Evolutionary conservation across 805 yeast genomes (phyloP).

Genomic region (Middelhovenomyces tepae): DNA sequence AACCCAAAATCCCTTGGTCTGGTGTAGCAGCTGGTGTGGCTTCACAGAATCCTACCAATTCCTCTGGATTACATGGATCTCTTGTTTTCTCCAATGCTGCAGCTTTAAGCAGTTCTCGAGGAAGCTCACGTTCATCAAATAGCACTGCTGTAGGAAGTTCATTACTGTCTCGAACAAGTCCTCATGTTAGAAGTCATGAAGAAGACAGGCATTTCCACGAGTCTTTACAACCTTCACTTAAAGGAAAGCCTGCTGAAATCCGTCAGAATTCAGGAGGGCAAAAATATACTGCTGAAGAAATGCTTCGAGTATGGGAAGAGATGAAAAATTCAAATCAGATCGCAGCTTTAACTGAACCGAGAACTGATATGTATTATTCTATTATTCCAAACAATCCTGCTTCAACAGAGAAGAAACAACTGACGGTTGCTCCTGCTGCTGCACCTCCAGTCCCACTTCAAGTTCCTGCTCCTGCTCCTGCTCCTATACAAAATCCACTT

Average conservation of each 20-base stretch:
- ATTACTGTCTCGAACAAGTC: slow-evolving; percentile 1
- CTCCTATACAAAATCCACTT: neutral
- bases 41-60: slow-evolving; percentile 1
- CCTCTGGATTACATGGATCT: too few species aligned
- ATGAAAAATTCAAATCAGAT: slow-evolving; percentile 28
- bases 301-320: slow-evolving; percentile 43
- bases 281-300: slow-evolving; percentile 42
- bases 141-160: slow-evolving; percentile 1
- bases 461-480: neutral
- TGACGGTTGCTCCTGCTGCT: slow-evolving; percentile 8
- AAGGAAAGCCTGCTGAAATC: slow-evolving; percentile 3
- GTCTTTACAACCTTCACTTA: too few species aligned
- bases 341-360: slow-evolving; percentile 15
- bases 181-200: slow-evolving; percentile 1
- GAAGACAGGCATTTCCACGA: too few species aligned
- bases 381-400: slow-evolving; percentile 21
- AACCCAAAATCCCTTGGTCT: slow-evolving; percentile 14
- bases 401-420: too few species aligned
- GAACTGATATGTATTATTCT: slow-evolving; percentile 27
- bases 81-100: slow-evolving; percentile 9
- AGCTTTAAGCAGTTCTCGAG: slow-evolving; percentile 1
- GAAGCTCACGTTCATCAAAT: neutral
- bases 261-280: slow-evolving; percentile 27
- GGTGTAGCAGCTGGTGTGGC: slow-evolving; percentile 17
- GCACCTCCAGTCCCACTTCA: slow-evolving; percentile 1